These are phyloP conservation scores for Amaranthus cruentus DNA, from an alignment of 148 eudicot genomes.

Conservation along the genomic window DNA sequence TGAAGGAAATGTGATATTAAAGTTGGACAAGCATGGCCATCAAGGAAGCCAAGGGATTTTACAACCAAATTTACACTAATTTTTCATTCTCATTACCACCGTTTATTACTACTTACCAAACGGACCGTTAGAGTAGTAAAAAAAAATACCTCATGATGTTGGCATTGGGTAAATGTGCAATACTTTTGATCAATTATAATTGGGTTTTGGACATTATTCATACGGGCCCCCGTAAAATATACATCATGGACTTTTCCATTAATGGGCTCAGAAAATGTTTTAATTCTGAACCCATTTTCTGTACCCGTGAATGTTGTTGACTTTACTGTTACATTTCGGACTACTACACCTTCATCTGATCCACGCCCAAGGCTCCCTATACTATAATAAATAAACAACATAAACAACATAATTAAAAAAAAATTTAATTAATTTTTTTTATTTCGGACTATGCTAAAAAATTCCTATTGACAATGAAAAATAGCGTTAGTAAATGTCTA, in stretches of 20 bases:
- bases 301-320: constrained; percentile 42
- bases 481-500: no score
- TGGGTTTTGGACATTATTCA: constrained; percentile 56
- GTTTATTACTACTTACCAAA: no score
- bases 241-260: constrained; percentile 36
- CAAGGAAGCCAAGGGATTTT: no score
- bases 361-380: constrained; percentile 49
- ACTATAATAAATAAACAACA: constrained; percentile 18
- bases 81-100: no score
- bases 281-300: constrained; percentile 60
- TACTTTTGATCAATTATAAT: constrained; percentile 62
- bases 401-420: not conserved
- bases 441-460: no score
- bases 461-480: no score
- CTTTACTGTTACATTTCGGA: constrained; percentile 46
- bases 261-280: constrained; percentile 43
- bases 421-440: no score
- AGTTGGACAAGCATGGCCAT: no score
- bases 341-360: constrained; percentile 24
- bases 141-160: no score
- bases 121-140: no score
- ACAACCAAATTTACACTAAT: no score
- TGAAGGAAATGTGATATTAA: no score
- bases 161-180: constrained; percentile 17
- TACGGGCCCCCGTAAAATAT: constrained; percentile 32